phyloP scores from a whole-genome alignment of 495 filamentous ascomycete species.

The Talaromyces adpressus region DNA sequence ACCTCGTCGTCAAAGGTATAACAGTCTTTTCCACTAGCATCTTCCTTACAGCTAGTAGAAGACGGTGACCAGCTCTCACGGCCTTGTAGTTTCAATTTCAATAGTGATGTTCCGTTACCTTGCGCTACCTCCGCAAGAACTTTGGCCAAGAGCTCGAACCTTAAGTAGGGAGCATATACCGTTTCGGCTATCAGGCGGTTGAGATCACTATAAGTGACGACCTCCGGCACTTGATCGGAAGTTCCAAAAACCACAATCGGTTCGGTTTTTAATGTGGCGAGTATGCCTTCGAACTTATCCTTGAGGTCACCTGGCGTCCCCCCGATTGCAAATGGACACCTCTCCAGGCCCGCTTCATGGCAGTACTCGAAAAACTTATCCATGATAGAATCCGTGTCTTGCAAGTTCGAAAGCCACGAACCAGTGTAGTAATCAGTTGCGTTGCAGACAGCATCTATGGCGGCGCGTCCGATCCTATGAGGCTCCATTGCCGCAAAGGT shows the following conservation, averaged over 20 bases:
- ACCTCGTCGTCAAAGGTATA: not conserved
- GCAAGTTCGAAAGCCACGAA: conserved; percentile 26
- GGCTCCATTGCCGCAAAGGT: conserved; percentile 50
- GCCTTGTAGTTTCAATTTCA: not conserved
- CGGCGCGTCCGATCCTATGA: conserved; percentile 37
- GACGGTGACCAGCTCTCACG: not conserved
- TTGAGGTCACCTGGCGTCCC: not conserved
- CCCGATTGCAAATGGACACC: conserved; percentile 18
- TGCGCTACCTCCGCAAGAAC: not conserved
- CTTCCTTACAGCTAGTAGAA: not conserved
- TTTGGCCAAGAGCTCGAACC: not conserved
- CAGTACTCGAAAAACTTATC: conserved; percentile 28
- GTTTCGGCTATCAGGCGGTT: not conserved
- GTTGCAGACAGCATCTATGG: conserved; percentile 52
- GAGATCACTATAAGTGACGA: conserved; percentile 7
- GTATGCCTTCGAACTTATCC: not conserved
- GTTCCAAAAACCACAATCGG: not conserved
- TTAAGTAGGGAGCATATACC: not conserved
- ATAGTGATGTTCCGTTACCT: not conserved
- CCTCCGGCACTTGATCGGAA: not conserved
- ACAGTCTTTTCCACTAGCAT: not conserved
- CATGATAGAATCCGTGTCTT: conserved; percentile 27
- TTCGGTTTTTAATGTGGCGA: not conserved
- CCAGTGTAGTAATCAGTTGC: conserved; percentile 22
- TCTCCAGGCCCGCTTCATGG: conserved; percentile 20